Percentiles rank a stretch among this genome's conserved stretches.
Conservation (phyloP, 1,139 yeast genomes). For the Geotrichum aggregatum region DNA sequence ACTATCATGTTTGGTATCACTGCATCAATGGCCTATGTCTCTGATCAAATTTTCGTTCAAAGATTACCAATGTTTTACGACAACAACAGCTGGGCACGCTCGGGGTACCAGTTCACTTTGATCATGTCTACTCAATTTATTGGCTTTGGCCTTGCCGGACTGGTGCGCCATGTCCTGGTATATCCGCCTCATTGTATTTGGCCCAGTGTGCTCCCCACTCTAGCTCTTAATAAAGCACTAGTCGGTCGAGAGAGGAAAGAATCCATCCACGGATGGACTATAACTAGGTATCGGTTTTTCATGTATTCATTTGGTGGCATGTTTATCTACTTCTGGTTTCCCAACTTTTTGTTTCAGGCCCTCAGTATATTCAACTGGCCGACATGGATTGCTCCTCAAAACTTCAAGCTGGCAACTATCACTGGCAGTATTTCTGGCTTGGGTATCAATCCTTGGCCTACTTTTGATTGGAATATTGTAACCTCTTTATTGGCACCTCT, state of each 20-base stretch:
- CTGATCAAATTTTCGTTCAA: slow-evolving; percentile 46
- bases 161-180: slow-evolving; percentile 53
- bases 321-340: slow-evolving; percentile 56
- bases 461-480: slow-evolving; percentile 50
- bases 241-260: slow-evolving; percentile 44
- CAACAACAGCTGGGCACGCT: slow-evolving; percentile 43
- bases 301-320: slow-evolving; percentile 39
- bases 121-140: slow-evolving; percentile 53
- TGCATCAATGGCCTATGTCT: slow-evolving; percentile 45
- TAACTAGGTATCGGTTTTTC: slow-evolving; percentile 48
- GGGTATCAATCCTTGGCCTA: slow-evolving; percentile 49
- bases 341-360: slow-evolving; percentile 50
- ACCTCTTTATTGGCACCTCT: slow-evolving; percentile 34
- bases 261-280: slow-evolving; percentile 50
- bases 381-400: slow-evolving; percentile 58
- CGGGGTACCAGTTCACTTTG: slow-evolving; percentile 51
- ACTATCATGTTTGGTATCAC: slow-evolving; percentile 47
- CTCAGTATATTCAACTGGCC: slow-evolving; percentile 57
- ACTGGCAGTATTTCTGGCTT: slow-evolving; percentile 52
- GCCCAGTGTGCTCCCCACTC: slow-evolving; percentile 54
- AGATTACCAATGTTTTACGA: slow-evolving; percentile 43
- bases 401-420: slow-evolving; percentile 50
- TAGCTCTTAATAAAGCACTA: slow-evolving; percentile 55
- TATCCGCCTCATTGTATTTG: slow-evolving; percentile 56
- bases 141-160: slow-evolving; percentile 63